Evolutionary conservation across 2,329 filamentous ascomycete species (phyloP), one percentile per base, ranked within the genome.

Genomic region (Colletotrichum melonis): DNA sequence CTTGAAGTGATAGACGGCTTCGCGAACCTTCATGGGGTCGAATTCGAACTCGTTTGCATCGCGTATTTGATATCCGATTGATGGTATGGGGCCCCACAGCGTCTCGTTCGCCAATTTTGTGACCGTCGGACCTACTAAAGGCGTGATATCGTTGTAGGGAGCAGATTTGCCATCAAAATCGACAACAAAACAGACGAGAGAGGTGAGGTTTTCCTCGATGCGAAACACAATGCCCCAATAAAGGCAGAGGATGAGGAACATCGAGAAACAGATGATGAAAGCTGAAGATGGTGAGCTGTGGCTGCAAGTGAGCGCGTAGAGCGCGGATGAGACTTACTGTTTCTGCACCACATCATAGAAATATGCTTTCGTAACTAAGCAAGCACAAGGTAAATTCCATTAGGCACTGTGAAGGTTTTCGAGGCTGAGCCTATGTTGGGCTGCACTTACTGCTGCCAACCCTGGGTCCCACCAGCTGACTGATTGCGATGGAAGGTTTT

Each of bases 391-490:
- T 24, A 35, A 42, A 32, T 56, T 12, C 55, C 3, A 35, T 35
- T 35, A 35, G 9, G 9, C 5, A 38, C 42, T 56, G 8, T 22
- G 4, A 5, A 49, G 19, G 12, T 1, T 46, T 38, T 8, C 7
- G 54, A 7, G 38, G 52, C 22, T 54, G 38, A 22, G 28, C 38
- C 7, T 42, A 9, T 22, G 1, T 12, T 56, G 8, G 5, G 42
- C 42, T 49, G 42, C 16, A 59, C 56, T 14, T 57, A 71, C 68
- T 26, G 28, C 38, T 19, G 46, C 57, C 28, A 71, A 26, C n/a
- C 46, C 42, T 16, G 68, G 68, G 30, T 71, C 63, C 68, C 63
- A 71, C 68, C 63, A 71, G 57, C 68, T 71, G 19, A 71, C 63
- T 22, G 68, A 71, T 30, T 71, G 68, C 4, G 63, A 52, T 1